Conservation (phyloP, 2,329 filamentous ascomycete genomes). For the Elsinoe arachidis region DNA sequence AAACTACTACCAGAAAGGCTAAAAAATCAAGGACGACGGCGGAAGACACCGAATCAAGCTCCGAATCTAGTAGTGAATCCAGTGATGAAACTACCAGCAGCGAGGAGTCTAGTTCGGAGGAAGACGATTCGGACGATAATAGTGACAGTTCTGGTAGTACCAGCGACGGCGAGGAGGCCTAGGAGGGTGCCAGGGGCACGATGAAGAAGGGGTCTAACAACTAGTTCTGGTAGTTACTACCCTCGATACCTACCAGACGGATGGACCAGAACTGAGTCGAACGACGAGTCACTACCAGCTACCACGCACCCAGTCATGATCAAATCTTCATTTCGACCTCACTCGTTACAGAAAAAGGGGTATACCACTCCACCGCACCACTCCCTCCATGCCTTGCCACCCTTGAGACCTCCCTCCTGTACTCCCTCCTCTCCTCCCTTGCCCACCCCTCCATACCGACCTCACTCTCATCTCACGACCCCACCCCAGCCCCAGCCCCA, state of each 20-base stretch:
- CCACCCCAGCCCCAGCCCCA: too few species aligned
- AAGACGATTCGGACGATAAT: conserved; percentile 6
- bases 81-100: not conserved
- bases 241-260: too few species aligned
- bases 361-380: not conserved
- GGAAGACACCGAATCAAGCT: not conserved
- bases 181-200: too few species aligned
- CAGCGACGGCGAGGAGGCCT: not conserved
- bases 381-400: not conserved
- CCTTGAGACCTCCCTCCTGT: not conserved
- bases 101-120: not conserved
- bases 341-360: not conserved
- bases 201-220: too few species aligned
- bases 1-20: conserved; percentile 17
- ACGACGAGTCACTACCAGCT: not conserved
- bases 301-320: too few species aligned
- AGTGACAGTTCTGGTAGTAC: not conserved
- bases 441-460: conserved; percentile 20
- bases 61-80: conserved; percentile 9
- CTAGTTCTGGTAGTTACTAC: too few species aligned
- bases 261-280: too few species aligned
- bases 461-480: conserved; percentile 31
- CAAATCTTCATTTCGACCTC: too few species aligned
- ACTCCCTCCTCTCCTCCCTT: conserved; percentile 14
- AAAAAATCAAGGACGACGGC: conserved; percentile 27